phyloP scores from a whole-genome alignment of 2,329 filamentous ascomycete species.

The Trichoderma guizhouense region DNA sequence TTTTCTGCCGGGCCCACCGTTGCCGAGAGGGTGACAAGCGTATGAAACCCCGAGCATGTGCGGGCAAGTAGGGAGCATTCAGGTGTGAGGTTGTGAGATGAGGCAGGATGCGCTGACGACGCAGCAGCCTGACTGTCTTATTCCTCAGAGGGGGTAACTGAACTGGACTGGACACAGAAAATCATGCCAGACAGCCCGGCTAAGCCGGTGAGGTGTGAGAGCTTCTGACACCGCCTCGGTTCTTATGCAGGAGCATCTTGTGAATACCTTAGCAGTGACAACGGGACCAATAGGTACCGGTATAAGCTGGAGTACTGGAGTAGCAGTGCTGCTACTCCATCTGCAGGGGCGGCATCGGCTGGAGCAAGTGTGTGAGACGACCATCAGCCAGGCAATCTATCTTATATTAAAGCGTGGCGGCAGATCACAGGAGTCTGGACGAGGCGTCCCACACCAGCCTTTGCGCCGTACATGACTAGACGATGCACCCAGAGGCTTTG shows the following conservation, averaged over 20 bases:
- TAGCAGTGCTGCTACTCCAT: not conserved
- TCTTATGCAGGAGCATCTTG: not conserved
- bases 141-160: not conserved
- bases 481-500: not conserved
- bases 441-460: not conserved
- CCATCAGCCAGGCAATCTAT: not conserved
- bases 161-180: not conserved
- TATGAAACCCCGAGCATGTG: not conserved
- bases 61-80: not conserved
- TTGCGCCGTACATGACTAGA: not conserved
- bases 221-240: conserved; percentile 17
- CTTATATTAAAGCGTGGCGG: conserved; percentile 8
- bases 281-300: not conserved
- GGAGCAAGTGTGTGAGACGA: conserved; percentile 1
- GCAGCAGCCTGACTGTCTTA: not conserved
- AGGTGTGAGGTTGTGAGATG: not conserved
- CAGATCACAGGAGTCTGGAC: conserved; percentile 10
- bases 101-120: conserved; percentile 6
- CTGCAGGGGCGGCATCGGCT: conserved; percentile 9
- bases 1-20: not conserved
- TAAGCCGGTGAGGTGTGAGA: conserved; percentile 13
- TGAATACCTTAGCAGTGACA: not conserved
- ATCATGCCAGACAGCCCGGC: not conserved
- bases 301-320: not conserved
- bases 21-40: not conserved